A percentile compares a stretch with the other conserved stretches of the same genome.
Evolutionary conservation across 352 stramenopile species (phyloP).

Genomic region (Blastocystis hominis): DNA sequence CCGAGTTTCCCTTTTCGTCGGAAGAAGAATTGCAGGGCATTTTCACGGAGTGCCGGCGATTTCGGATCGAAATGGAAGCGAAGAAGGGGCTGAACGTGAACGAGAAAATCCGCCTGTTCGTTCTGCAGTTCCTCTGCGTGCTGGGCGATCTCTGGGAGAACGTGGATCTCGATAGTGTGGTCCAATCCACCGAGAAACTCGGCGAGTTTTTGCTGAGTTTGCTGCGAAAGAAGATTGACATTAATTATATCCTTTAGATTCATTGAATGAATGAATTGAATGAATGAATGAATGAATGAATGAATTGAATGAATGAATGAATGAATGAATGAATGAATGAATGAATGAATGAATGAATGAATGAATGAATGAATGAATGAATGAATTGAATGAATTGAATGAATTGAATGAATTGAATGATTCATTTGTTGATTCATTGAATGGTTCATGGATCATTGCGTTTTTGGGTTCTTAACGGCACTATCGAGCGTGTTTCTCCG

Average conservation of each 20-base stretch:
- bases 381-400: too few relatives aligned
- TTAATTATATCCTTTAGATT: not conserved
- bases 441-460: not conserved
- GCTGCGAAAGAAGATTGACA: not conserved
- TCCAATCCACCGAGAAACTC: not conserved
- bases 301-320: too few relatives aligned
- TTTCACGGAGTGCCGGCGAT: not conserved
- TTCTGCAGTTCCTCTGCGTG: not conserved
- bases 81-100: not conserved
- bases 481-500: not conserved
- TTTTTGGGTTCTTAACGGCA: not conserved
- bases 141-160: conserved; percentile 19
- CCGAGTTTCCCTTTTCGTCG: not conserved
- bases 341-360: too few relatives aligned
- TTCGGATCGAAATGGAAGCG: not conserved
- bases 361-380: not conserved
- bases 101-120: not conserved
- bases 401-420: too few relatives aligned
- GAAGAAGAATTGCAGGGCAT: not conserved
- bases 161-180: not conserved
- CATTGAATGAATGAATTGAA: too few relatives aligned
- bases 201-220: not conserved
- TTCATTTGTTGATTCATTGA: not conserved
- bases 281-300: too few relatives aligned
- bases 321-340: not conserved